Percentiles rank a stretch among this genome's conserved stretches.
Conservation (phyloP, 371 early-diverging fungal species). For the Mucor ambiguus region DNA sequence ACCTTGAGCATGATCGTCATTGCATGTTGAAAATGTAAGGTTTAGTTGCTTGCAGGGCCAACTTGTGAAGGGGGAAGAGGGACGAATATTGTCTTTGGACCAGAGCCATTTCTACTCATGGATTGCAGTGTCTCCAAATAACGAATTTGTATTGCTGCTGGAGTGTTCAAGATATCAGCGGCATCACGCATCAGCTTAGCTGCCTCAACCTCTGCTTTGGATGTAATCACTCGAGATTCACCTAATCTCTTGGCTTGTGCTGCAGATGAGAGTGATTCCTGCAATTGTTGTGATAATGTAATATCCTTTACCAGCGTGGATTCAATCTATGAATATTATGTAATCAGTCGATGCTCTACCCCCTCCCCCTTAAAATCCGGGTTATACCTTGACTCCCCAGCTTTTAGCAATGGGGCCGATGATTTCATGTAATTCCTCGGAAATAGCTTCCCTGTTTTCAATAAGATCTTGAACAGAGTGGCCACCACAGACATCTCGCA, state of each 20-base stretch:
- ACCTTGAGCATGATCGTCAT: neutral
- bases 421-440: conserved; percentile 76
- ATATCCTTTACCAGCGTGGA: conserved; percentile 89
- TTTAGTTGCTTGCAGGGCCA: neutral
- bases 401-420: conserved; percentile 55
- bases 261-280: conserved; percentile 83
- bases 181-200: conserved; percentile 95
- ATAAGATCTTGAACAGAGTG: conserved; percentile 71
- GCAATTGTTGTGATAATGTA: conserved; percentile 69
- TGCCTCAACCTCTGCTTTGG: conserved; percentile 89
- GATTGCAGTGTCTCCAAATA: conserved; percentile 79
- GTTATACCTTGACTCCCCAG: conserved; percentile 73
- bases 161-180: conserved; percentile 69
- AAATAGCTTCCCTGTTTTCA: conserved; percentile 88
- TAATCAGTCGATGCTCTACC: neutral
- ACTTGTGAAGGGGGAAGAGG: conserved; percentile 18
- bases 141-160: conserved; percentile 86
- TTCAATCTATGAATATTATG: conserved; percentile 49
- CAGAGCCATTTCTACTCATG: conserved; percentile 14
- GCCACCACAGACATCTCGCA: conserved; percentile 67
- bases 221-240: conserved; percentile 88
- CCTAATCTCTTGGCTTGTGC: conserved; percentile 89
- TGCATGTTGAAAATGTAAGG: neutral
- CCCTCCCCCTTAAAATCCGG: neutral
- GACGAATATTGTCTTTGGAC: conserved; percentile 19